phyloP scores from a whole-genome alignment of 2,329 filamentous ascomycete species.

The Ophiosphaerella narmari region DNA sequence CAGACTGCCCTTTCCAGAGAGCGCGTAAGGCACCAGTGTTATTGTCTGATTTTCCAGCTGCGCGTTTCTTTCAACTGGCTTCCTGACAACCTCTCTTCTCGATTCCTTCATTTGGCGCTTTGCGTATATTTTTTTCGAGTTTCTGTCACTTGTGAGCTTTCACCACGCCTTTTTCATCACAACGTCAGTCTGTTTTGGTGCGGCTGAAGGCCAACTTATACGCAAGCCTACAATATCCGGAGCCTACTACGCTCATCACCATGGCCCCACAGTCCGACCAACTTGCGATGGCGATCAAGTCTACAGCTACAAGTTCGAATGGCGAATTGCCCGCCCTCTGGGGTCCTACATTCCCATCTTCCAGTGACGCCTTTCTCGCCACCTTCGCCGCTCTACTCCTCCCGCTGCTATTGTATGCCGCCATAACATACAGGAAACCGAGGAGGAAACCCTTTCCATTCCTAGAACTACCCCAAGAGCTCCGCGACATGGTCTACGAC shows the following conservation, averaged over 20 bases:
- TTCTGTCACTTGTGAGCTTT: not conserved
- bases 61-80: not conserved
- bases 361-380: not conserved
- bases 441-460: slow-evolving; percentile 32
- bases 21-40: slow-evolving; percentile 17
- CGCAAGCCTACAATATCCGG: no score
- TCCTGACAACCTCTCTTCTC: not conserved
- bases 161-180: not conserved
- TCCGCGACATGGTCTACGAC: slow-evolving; percentile 41
- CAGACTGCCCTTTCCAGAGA: slow-evolving; percentile 10
- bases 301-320: no score
- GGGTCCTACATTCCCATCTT: not conserved
- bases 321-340: no score
- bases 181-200: no score
- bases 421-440: slow-evolving; percentile 25
- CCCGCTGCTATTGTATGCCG: slow-evolving; percentile 11
- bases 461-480: slow-evolving; percentile 35
- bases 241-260: no score
- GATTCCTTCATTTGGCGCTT: no score
- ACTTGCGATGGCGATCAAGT: no score
- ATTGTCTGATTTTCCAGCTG: slow-evolving; percentile 2
- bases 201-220: no score
- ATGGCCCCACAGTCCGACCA: no score
- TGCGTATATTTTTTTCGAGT: no score
- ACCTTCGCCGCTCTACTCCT: slow-evolving; percentile 15